These are phyloP conservation scores for Cordyceps cateniannulata DNA, from an alignment of 2,329 filamentous ascomycete genomes.

Conservation along the genomic window DNA sequence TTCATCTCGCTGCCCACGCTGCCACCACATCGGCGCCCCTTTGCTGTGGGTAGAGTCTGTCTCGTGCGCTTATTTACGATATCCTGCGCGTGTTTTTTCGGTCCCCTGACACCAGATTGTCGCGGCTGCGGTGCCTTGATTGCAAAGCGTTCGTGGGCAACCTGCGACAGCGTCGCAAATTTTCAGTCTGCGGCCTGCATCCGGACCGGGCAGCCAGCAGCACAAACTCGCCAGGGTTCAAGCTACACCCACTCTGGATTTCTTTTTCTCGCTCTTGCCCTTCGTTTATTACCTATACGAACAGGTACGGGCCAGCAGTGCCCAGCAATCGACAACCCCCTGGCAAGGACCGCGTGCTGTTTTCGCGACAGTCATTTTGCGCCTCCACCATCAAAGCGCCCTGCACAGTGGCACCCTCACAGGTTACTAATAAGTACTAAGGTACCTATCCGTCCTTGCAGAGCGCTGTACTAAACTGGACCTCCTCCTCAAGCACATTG, in stretches of 20 bases:
- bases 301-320: not conserved
- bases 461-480: no score
- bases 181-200: not conserved
- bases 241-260: not conserved
- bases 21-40: constrained; percentile 7
- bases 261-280: not conserved
- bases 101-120: not conserved
- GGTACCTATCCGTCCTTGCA: not conserved
- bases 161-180: constrained; percentile 6
- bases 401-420: not conserved
- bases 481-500: not conserved
- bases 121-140: not conserved
- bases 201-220: not conserved
- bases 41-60: constrained; percentile 6
- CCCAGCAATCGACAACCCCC: not conserved
- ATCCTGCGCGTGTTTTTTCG: not conserved
- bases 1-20: constrained; percentile 11
- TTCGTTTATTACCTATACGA: not conserved
- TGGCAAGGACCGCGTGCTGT: not conserved
- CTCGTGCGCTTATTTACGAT: not conserved
- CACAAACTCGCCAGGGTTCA: not conserved
- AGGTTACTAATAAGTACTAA: not conserved
- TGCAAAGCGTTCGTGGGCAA: not conserved
- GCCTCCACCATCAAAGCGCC: constrained; percentile 2
- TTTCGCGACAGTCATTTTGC: constrained; percentile 8